Evolutionary conservation across 495 filamentous ascomycete genomes (phyloP).

Genomic region (Penicillium psychrofluorescens): DNA sequence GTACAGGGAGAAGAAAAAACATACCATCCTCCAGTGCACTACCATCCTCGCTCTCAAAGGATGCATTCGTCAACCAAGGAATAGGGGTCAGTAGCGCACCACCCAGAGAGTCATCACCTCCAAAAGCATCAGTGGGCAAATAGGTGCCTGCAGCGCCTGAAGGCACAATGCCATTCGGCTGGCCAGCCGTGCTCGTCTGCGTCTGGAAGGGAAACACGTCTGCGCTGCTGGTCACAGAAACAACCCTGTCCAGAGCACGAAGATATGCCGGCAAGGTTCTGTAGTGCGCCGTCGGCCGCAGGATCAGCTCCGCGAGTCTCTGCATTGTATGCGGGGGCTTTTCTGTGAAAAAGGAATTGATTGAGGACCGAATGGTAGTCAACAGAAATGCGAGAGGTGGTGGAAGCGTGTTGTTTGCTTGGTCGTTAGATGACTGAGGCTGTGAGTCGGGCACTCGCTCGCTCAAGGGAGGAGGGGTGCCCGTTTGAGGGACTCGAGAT

Average conservation of each 20-base stretch:
- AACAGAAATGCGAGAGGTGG: conserved; percentile 56
- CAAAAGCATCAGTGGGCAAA: conserved; percentile 36
- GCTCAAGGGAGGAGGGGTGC: conserved; percentile 28
- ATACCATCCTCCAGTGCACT: conserved; percentile 18
- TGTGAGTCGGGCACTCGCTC: conserved; percentile 40
- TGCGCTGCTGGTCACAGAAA: conserved; percentile 79
- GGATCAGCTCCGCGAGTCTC: conserved; percentile 84
- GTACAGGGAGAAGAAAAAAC: conserved; percentile 39
- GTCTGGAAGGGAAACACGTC: conserved; percentile 76
- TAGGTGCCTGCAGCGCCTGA: conserved; percentile 23
- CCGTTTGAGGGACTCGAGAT: conserved; percentile 21
- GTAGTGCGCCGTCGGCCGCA: conserved; percentile 72
- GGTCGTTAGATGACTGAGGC: conserved; percentile 32
- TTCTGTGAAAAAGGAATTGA: conserved; percentile 58
- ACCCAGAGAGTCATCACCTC: conserved; percentile 81
- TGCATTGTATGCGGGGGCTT: conserved; percentile 91
- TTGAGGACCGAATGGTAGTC: conserved; percentile 56
- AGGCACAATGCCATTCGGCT: conserved; percentile 34
- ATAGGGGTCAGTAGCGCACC: conserved; percentile 92
- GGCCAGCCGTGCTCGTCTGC: conserved; percentile 41
- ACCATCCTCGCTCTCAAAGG: conserved; percentile 20
- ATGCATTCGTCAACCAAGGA: conserved; percentile 62
- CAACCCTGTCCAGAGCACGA: conserved; percentile 82
- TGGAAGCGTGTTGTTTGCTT: conserved; percentile 48
- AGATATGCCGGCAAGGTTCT: conserved; percentile 73